These are phyloP conservation scores for Xylaria sp. DNA, from an alignment of 2,329 filamentous ascomycete species.

Conservation along the genomic window DNA sequence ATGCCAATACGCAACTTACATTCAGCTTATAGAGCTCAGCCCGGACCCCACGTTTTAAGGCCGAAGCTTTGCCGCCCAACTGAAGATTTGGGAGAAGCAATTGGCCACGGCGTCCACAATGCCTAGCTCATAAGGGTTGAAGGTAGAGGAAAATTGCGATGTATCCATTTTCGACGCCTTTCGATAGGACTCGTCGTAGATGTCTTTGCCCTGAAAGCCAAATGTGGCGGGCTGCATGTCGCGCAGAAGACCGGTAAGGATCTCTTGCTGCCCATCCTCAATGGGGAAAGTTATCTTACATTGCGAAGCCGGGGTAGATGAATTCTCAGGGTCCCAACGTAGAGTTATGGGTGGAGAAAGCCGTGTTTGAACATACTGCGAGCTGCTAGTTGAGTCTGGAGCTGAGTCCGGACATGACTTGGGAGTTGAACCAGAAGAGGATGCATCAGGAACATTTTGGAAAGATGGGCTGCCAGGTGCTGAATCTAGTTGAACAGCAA, in stretches of 20 bases:
- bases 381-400: not conserved
- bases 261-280: not conserved
- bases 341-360: not conserved
- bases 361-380: not conserved
- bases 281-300: not conserved
- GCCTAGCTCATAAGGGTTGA: conserved; percentile 1
- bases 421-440: not conserved
- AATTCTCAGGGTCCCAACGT: not conserved
- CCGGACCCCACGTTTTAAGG: not conserved
- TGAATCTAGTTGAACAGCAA: not conserved
- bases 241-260: not conserved
- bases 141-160: not conserved
- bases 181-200: not conserved
- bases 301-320: not conserved
- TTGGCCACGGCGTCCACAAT: not conserved
- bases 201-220: not conserved
- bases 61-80: not conserved
- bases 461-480: not conserved
- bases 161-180: not conserved
- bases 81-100: not conserved
- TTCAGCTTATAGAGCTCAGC: not conserved
- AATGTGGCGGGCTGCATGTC: not conserved
- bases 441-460: not conserved
- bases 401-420: not conserved
- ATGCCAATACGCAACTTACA: not conserved